Evolutionary conservation across 345 rosid species (phyloP).

Genomic region (Noccaea caerulescens): DNA sequence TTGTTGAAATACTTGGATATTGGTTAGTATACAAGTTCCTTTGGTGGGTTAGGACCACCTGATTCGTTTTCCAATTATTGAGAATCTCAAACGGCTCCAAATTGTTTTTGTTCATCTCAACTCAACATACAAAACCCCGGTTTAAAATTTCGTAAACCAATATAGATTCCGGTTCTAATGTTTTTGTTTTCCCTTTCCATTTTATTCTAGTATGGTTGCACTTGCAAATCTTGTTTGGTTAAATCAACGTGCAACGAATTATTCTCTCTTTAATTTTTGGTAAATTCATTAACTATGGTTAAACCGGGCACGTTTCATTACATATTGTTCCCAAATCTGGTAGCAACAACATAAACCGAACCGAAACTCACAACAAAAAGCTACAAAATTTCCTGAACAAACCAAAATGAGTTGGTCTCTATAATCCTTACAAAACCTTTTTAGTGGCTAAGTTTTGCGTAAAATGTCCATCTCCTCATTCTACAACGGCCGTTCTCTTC

Average conservation of each 20-base stretch:
- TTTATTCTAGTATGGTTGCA: background rate
- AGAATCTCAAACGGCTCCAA: constrained; percentile 22
- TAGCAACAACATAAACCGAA: constrained; percentile 24
- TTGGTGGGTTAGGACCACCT: constrained; percentile 37
- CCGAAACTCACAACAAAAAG: constrained; percentile 17
- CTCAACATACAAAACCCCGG: background rate
- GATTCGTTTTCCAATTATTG: constrained; percentile 37
- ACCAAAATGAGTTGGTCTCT: constrained; percentile 22
- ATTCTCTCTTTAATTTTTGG: background rate
- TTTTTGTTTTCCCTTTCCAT: no score
- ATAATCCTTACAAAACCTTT: constrained; percentile 26
- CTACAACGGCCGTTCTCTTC: constrained; percentile 59
- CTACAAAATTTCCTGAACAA: constrained; percentile 39
- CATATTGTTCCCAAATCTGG: background rate
- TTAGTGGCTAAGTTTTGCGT: constrained; percentile 14
- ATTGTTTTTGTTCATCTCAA: constrained; percentile 5
- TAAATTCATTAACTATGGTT: background rate
- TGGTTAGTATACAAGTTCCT: constrained; percentile 16
- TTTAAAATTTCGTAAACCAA: background rate
- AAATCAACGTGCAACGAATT: background rate
- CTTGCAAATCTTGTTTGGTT: background rate
- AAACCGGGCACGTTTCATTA: constrained; percentile 6
- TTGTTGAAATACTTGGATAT: constrained; percentile 34
- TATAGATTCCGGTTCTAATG: background rate
- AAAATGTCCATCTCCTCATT: constrained; percentile 44